Percentiles rank a stretch among this genome's conserved stretches.
These are phyloP conservation scores for Beauveria scarabaeidicola DNA, from an alignment of 2,329 filamentous ascomycete species.

Conservation along the genomic window DNA sequence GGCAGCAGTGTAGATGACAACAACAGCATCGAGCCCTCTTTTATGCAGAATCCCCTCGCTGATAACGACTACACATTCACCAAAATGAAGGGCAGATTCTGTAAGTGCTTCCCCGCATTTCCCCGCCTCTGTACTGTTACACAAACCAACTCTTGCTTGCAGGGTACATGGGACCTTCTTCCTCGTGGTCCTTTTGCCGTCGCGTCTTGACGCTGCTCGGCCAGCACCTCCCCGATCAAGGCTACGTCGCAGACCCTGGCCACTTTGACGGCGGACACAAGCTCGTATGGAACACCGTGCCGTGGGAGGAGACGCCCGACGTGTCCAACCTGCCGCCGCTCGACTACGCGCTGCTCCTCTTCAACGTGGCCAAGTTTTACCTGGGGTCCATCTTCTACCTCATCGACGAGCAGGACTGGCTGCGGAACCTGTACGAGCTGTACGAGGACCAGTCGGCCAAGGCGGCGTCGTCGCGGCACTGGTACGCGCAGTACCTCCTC, in stretches of 20 bases:
- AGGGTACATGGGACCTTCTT: slow-evolving; percentile 29
- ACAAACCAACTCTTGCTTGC: neutral
- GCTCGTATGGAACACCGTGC: slow-evolving; percentile 20
- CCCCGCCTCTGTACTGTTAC: neutral
- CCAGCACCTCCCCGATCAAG: slow-evolving; percentile 23
- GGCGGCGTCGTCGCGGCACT: slow-evolving; percentile 16
- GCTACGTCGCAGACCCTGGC: slow-evolving; percentile 22
- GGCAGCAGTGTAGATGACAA: slow-evolving; percentile 8
- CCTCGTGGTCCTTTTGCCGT: slow-evolving; percentile 28
- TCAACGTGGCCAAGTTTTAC: slow-evolving; percentile 19
- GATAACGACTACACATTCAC: slow-evolving; percentile 25
- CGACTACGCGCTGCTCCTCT: slow-evolving; percentile 18
- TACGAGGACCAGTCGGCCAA: slow-evolving; percentile 17
- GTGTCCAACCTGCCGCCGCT: slow-evolving; percentile 20
- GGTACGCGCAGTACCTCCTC: slow-evolving; percentile 25
- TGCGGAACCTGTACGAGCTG: slow-evolving; percentile 16
- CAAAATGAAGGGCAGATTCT: slow-evolving; percentile 22
- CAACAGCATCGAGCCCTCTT: slow-evolving; percentile 7
- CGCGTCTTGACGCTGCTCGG: slow-evolving; percentile 25
- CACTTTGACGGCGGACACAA: slow-evolving; percentile 24
- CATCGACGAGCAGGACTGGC: slow-evolving; percentile 17
- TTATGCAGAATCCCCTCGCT: slow-evolving; percentile 21
- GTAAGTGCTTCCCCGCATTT: slow-evolving; percentile 13
- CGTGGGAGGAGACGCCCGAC: slow-evolving; percentile 17
- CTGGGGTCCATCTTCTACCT: slow-evolving; percentile 17